Base-by-base conservation (phyloP, 352 stramenopile species). In the Globisporangium nunn region DNA sequence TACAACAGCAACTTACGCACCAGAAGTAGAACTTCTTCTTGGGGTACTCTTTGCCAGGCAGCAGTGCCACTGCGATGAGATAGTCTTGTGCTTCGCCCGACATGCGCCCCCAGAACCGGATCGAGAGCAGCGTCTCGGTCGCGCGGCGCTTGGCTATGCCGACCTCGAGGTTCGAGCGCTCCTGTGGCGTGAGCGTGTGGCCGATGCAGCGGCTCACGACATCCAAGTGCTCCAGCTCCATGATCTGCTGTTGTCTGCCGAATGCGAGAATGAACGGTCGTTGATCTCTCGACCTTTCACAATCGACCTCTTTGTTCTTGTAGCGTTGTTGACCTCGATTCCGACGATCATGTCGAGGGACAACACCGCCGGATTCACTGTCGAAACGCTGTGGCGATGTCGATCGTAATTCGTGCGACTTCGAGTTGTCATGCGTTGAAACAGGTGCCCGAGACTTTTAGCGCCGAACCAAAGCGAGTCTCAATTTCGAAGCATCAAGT, bases 1-100 rank as follows among this genome's bases (percentile, higher is more conserved):
- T 23, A 47, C 18, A 50, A 10, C 1, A 31, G 11, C 7, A 17
- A 18, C 12, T 10, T 14, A 52, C 46, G 33, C 66, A 88, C 80
- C 78, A 93, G 40, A 91, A 93, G 78, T 90, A 92, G 39, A 89
- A 93, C 45, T 93, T 93, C 59, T 91, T 93, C 60, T 74, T 85
- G 14, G 78, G 80, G 40, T 85, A 88, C 54, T 85, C 75, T 23
- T 85, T 79, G n/a, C 59, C 67, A 0, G 75, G 52, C 23, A 89
- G 62, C 10, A 87, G 55, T 6, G 71, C 82, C 29, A 89, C 78
- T 1, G 69, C 75, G 57, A 91, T 54, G 54, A 91, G 59, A 47
- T 91, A 93, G 58, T 93, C 79, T 39, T 74, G 63, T n/a, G 64
- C 63, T 48, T 93, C 78, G 28, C 78, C 83, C 11, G 57, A 58